These are phyloP conservation scores for Exophiala lecanii-corni DNA, from an alignment of 2,329 filamentous ascomycete genomes.

Conservation along the genomic window DNA sequence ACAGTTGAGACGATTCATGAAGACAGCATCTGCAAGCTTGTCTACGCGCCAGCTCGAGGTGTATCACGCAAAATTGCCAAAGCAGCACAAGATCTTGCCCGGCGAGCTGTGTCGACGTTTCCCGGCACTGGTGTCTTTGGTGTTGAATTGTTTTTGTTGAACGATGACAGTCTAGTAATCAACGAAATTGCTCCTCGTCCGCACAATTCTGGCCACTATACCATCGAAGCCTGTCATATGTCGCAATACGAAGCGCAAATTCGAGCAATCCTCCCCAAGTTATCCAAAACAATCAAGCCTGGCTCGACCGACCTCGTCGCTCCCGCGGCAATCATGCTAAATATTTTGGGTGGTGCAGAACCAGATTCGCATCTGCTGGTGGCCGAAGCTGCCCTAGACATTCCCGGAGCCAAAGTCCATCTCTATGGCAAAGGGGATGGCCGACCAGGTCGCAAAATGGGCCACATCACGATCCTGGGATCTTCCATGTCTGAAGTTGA, in stretches of 20 bases:
- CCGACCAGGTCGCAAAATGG: conserved; percentile 87
- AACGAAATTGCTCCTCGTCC: conserved; percentile 81
- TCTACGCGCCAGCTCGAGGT: conserved; percentile 76
- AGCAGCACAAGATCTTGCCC: conserved; percentile 70
- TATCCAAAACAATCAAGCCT: conserved; percentile 56
- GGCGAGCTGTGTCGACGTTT: conserved; percentile 72
- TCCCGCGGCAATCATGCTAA: conserved; percentile 49
- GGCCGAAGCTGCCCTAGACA: conserved; percentile 52
- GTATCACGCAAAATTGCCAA: conserved; percentile 58
- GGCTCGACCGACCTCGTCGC: conserved; percentile 44
- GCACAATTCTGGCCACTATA: conserved; percentile 93
- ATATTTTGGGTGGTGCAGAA: conserved; percentile 55
- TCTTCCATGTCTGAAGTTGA: conserved; percentile 64
- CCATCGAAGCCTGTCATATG: conserved; percentile 82
- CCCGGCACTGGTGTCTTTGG: conserved; percentile 91
- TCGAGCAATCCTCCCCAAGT: conserved; percentile 62
- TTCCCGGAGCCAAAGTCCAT: conserved; percentile 64
- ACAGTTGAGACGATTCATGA: conserved; percentile 93
- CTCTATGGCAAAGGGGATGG: conserved; percentile 86
- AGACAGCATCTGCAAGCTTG: conserved; percentile 89
- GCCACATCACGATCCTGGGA: conserved; percentile 80
- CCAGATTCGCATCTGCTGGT: conserved; percentile 57
- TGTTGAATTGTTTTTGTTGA: conserved; percentile 88
- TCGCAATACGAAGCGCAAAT: conserved; percentile 93
- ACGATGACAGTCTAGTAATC: conserved; percentile 67